Percentiles rank a stretch among this genome's conserved stretches.
Evolutionary conservation across 2,329 filamentous ascomycete genomes (phyloP).

Genomic region (Fonsecaea pedrosoi): DNA sequence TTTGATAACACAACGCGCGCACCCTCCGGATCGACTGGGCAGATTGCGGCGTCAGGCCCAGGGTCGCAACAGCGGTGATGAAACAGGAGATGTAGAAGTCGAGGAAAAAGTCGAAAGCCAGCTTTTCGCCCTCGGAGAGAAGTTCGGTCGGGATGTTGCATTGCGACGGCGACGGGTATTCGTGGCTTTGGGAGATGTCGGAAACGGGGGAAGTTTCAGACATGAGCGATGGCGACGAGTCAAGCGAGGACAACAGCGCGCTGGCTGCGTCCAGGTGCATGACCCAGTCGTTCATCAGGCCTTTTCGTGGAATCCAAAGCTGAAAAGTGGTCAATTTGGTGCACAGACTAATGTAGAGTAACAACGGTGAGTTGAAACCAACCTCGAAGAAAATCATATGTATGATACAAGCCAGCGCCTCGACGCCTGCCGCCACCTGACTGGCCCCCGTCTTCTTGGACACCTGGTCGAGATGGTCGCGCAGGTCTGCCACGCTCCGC

Average conservation of each 20-base stretch:
- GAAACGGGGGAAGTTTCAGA: background rate
- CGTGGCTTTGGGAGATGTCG: background rate
- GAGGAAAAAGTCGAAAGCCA: background rate
- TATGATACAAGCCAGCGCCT: constrained; percentile 20
- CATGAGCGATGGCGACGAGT: background rate
- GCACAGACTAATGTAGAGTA: background rate
- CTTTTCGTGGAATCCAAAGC: constrained; percentile 17
- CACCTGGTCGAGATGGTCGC: constrained; percentile 13
- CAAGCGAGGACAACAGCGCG: constrained; percentile 17
- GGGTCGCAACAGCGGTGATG: background rate
- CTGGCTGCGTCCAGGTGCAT: constrained; percentile 22
- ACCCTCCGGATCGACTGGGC: background rate
- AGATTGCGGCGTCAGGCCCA: background rate
- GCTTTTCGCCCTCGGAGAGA: background rate
- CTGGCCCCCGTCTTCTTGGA: constrained; percentile 14
- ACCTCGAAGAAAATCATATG: constrained; percentile 20
- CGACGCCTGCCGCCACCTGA: constrained; percentile 18
- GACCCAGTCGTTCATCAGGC: constrained; percentile 12
- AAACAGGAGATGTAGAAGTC: background rate
- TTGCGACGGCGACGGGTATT: background rate
- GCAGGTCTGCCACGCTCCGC: constrained; percentile 17
- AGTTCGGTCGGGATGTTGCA: background rate
- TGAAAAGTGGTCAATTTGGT: background rate
- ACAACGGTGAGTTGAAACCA: background rate
- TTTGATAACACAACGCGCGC: background rate